These are phyloP conservation scores for Botrytis porri DNA, from an alignment of 2,329 filamentous ascomycete genomes.

Conservation along the genomic window DNA sequence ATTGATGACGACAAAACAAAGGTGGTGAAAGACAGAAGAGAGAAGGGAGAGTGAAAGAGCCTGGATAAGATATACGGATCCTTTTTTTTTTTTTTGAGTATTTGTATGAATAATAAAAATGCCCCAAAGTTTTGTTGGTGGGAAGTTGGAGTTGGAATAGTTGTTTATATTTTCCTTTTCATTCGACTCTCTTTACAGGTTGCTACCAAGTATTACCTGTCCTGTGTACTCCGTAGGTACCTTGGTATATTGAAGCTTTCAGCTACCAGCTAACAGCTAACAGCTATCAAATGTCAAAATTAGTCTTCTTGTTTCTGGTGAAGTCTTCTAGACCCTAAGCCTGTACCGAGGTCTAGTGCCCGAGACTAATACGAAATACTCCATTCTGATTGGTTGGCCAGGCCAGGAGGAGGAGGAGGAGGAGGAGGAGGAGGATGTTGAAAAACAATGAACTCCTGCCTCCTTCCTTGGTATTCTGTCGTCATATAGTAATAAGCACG, in stretches of 20 bases:
- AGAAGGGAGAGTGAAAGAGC: not conserved
- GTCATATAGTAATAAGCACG: not conserved
- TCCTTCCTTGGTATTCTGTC: not conserved
- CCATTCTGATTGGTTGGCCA: not conserved
- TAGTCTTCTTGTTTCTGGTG: not conserved
- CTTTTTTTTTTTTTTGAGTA: not conserved
- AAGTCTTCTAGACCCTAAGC: not conserved
- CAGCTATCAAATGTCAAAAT: not conserved
- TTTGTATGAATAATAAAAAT: not conserved
- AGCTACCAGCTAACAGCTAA: too few species aligned
- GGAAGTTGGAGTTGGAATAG: not conserved
- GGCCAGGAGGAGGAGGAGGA: not conserved
- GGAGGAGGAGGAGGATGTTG: not conserved
- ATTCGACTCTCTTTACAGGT: not conserved
- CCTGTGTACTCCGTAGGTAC: not conserved
- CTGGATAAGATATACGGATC: not conserved
- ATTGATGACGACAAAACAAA: slow-evolving; percentile 1
- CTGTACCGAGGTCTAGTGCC: not conserved
- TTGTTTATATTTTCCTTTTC: not conserved
- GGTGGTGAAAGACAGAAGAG: not conserved
- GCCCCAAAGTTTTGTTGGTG: not conserved
- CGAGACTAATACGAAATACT: not conserved
- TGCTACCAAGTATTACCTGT: not conserved
- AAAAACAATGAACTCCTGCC: not conserved
- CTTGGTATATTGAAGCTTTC: not conserved